Evolutionary conservation across 1,139 yeast genomes (phyloP).

Genomic region (Taphrina pruni): DNA sequence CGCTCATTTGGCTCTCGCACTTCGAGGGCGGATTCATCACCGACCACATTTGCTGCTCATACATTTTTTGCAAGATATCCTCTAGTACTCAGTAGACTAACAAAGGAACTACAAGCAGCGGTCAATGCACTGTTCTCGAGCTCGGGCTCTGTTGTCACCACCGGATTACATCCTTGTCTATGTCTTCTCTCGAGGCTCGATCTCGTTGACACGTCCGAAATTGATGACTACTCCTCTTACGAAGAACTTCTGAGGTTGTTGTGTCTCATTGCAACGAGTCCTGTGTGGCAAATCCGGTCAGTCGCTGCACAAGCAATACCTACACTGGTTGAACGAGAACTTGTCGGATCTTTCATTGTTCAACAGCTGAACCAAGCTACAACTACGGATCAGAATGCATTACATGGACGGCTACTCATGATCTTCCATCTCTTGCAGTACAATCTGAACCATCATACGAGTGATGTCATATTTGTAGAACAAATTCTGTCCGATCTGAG

Average conservation of each 20-base stretch:
- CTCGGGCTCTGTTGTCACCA: conserved; percentile 22
- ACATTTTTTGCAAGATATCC: conserved; percentile 71
- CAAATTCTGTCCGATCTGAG: conserved; percentile 21
- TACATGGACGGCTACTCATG: conserved; percentile 42
- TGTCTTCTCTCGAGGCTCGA: conserved; percentile 73
- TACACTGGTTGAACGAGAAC: conserved; percentile 53
- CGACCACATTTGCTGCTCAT: conserved; percentile 52
- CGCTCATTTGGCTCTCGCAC: conserved; percentile 73
- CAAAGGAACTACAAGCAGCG: conserved; percentile 56
- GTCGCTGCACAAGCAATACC: conserved; percentile 77
- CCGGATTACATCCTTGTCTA: conserved; percentile 67
- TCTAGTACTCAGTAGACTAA: conserved; percentile 60
- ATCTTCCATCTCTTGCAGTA: conserved; percentile 36
- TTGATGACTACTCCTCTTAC: conserved; percentile 45
- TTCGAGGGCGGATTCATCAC: conserved; percentile 48
- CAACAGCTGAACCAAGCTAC: conserved; percentile 27
- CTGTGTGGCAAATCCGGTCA: conserved; percentile 78
- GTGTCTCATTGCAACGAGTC: conserved; percentile 58
- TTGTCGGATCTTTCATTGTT: conserved; percentile 30
- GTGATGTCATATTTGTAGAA: conserved; percentile 23
- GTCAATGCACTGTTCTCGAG: conserved; percentile 47
- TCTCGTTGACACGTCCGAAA: conserved; percentile 62
- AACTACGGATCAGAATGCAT: conserved; percentile 35
- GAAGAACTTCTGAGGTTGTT: conserved; percentile 51
- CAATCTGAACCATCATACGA: conserved; percentile 19